phyloP scores from a whole-genome alignment of 2,329 filamentous ascomycete species.

The Pyrenophora tritici-repentis region DNA sequence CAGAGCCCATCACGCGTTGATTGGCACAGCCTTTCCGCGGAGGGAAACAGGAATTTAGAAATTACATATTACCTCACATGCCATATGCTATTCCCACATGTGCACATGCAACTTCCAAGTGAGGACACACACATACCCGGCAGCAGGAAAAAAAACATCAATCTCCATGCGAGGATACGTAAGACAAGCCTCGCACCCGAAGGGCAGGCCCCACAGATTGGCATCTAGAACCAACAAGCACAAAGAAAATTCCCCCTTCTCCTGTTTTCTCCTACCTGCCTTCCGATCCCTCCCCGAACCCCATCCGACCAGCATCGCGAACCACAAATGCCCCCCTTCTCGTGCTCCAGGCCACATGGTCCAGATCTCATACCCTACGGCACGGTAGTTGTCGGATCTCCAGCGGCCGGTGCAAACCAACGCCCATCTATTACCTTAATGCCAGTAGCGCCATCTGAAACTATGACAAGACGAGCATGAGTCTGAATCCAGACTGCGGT shows the following conservation, averaged over 20 bases:
- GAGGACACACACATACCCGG: too few species aligned
- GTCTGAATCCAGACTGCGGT: background rate
- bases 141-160: too few species aligned
- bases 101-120: background rate
- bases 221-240: conserved; percentile 7
- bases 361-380: background rate
- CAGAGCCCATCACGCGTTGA: too few species aligned
- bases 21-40: too few species aligned
- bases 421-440: conserved; percentile 8
- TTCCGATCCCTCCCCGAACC: background rate
- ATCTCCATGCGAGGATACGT: conserved; percentile 1
- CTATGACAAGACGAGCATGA: too few species aligned
- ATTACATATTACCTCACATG: conserved; percentile 1
- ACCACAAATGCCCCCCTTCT: background rate
- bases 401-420: background rate
- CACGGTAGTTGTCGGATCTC: conserved; percentile 3
- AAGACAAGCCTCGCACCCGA: conserved; percentile 2
- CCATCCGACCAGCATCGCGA: background rate
- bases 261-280: too few species aligned
- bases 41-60: background rate
- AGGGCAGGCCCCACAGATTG: conserved; percentile 5
- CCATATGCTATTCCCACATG: background rate
- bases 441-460: background rate
- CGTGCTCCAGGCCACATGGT: background rate
- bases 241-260: too few species aligned